Conservation (phyloP, 345 rosid species). For the Salix purpurea region DNA sequence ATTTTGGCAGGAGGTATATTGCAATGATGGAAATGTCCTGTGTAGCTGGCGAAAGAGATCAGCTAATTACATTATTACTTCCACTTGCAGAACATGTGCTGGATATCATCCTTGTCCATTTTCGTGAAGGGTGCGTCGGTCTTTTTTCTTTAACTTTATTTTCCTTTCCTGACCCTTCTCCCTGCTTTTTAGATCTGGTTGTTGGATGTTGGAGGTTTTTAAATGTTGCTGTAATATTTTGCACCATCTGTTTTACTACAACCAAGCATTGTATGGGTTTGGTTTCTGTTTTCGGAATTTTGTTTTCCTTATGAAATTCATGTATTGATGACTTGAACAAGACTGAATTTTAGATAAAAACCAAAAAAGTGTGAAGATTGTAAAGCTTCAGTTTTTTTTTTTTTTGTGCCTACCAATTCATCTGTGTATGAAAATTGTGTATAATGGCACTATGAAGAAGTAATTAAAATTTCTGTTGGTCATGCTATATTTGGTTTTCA, state of each 20-base stretch:
- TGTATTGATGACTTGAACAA: too few species aligned
- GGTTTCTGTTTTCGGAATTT: background rate
- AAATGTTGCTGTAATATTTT: background rate
- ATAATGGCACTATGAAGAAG: too few species aligned
- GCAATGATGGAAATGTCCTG: slow-evolving; percentile 96
- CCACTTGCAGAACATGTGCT: slow-evolving; percentile 72
- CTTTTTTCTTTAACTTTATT: background rate
- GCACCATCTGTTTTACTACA: background rate
- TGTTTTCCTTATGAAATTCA: too few species aligned
- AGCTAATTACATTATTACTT: slow-evolving; percentile 63
- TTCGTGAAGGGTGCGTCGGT: slow-evolving; percentile 58
- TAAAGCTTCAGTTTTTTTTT: too few species aligned
- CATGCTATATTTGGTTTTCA: too few species aligned
- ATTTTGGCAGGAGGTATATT: slow-evolving; percentile 69
- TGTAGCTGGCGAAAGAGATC: slow-evolving; percentile 71
- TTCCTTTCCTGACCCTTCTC: background rate
- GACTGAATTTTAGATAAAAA: too few species aligned
- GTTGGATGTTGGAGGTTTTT: background rate
- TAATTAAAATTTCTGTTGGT: too few species aligned
- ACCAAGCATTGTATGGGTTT: background rate
- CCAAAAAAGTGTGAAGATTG: too few species aligned
- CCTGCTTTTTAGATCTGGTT: background rate
- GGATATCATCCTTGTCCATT: slow-evolving; percentile 71
- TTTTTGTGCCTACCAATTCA: too few species aligned
- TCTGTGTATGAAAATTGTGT: too few species aligned